Base-by-base conservation (phyloP, 768 basidiomycete genomes). In the Neoboletus brunneissimus region DNA sequence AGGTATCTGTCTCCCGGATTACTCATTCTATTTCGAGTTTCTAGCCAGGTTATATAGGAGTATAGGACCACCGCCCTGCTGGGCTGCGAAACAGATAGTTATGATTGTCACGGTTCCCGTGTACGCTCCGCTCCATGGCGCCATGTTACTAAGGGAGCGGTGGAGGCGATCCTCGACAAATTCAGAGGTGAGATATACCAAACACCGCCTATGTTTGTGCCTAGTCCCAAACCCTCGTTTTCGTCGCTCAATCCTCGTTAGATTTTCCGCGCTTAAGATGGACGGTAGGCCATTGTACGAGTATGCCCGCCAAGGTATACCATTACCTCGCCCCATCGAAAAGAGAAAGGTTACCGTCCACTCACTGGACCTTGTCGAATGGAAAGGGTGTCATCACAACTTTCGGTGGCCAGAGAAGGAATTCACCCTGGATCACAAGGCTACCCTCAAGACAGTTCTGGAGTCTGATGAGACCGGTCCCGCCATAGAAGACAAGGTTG, bases 221-320 rank as follows among this genome's bases (percentile, higher is more conserved):
- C 23, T 40, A 18, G 3, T 34, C 53, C 42, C 29, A 52, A 43
- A 50, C 29, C 13, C n/a, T 44, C 32, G 22, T 42, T 38, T 50
- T 38, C 15, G 42, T 23, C 51, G 47, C 53, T 58, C 56, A 55
- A 51, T 55, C 43, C 53, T 41, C 48, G 8, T 29, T 67, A 98
- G 96, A 68, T 99, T 95, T 74, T 98, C 97, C 11, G 97, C 97
- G 2, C 79, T 98, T 35, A 98, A 98, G 73, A 98, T 98, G 95
- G 94, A 98, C 62, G 97, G 97, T 1, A 91, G 83, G 71, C 93
- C 93, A 0, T 72, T 98, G 35, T 93, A 98, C 70, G 95, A 98
- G 64, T 99, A 98, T 67, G 97, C 97, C 20, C 85, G 97, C 3
- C 80, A 88, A 66, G 90, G 90, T 9, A 90, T 88, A 42, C 92